phyloP scores from a whole-genome alignment of 108 stramenopile genomes.

The Schizochytrium sp. region DNA sequence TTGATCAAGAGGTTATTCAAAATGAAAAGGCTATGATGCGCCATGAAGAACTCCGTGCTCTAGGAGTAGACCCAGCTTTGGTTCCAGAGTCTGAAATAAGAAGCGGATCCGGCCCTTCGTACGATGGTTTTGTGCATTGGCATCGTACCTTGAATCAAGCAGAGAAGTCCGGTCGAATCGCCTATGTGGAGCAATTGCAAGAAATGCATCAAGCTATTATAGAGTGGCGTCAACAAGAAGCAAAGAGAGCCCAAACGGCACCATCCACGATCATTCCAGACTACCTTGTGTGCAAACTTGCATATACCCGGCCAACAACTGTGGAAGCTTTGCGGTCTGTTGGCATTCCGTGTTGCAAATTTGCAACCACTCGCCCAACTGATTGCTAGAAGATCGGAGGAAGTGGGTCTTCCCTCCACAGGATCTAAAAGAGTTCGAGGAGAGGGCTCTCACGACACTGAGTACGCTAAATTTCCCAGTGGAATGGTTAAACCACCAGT shows the following conservation, averaged over 20 bases:
- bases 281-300: neutral
- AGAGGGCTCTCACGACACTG: neutral
- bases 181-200: neutral
- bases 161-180: neutral
- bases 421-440: neutral
- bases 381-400: neutral
- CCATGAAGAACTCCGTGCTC: neutral
- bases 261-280: slow-evolving; percentile 11
- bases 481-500: too few species aligned
- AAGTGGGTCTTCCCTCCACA: neutral
- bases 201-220: neutral
- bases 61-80: neutral
- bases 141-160: neutral
- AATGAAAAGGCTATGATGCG: neutral
- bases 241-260: neutral
- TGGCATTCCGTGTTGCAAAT: slow-evolving; percentile 26
- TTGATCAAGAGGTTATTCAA: neutral
- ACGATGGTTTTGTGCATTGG: slow-evolving; percentile 15
- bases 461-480: too few species aligned
- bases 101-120: neutral
- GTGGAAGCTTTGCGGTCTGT: neutral
- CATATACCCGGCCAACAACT: slow-evolving; percentile 15
- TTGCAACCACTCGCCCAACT: neutral
- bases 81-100: neutral
- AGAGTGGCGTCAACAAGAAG: neutral